phyloP scores from a whole-genome alignment of 2,329 filamentous ascomycete genomes.

The Cercospora zeina region DNA sequence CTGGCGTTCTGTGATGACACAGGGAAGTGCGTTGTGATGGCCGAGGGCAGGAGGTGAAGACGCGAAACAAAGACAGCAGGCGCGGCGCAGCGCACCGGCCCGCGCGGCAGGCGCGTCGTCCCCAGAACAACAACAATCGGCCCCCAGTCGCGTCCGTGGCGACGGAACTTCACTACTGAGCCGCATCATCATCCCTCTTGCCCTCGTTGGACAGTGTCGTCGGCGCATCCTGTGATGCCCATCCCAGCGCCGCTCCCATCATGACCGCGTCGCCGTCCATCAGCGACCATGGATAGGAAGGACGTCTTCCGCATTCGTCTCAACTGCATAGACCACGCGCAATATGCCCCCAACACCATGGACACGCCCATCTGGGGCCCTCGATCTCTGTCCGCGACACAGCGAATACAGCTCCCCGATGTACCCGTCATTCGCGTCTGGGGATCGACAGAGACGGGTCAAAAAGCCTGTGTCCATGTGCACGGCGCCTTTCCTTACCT shows the following conservation, averaged over 20 bases:
- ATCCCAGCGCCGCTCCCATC: conserved; percentile 18
- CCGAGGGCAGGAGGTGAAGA: neutral
- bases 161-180: neutral
- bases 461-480: conserved; percentile 93
- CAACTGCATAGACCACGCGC: conserved; percentile 96
- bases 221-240: neutral
- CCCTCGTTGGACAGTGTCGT: neutral
- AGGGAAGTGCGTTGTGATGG: neutral
- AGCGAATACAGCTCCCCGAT: conserved; percentile 63
- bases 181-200: neutral
- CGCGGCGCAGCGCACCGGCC: conserved; percentile 5
- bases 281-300: conserved; percentile 36
- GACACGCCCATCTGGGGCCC: conserved; percentile 67
- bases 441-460: conserved; percentile 87
- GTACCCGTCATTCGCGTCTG: conserved; percentile 89
- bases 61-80: neutral
- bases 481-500: conserved; percentile 95
- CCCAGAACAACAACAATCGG: neutral
- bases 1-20: neutral
- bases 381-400: conserved; percentile 60
- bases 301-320: conserved; percentile 76
- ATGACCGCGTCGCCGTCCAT: conserved; percentile 31
- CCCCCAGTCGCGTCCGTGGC: neutral
- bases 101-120: conserved; percentile 4
- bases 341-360: conserved; percentile 72